Conservation (phyloP, 129 eudicot genomes). For the Tagetes erecta region DNA sequence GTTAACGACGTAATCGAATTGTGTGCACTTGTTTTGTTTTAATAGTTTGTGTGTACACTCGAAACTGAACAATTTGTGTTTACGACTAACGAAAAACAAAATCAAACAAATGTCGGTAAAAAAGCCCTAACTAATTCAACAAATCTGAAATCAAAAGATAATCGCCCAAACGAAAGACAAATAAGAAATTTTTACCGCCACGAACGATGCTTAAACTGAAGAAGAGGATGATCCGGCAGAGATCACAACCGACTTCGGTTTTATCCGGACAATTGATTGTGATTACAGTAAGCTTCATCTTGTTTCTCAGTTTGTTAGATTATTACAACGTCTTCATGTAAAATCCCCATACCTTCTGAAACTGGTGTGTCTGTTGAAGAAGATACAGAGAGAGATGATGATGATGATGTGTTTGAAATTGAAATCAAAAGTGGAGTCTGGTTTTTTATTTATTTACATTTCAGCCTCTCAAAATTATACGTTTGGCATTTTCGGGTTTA, state of each 20-base stretch:
- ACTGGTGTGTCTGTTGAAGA: not conserved
- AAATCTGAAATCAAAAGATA: not conserved
- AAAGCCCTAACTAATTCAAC: not conserved
- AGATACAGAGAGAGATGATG: not conserved
- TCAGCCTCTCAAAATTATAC: no score
- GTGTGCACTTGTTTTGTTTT: not conserved
- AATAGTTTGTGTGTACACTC: not conserved
- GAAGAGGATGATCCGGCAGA: conserved; percentile 85
- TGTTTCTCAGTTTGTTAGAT: conserved; percentile 55
- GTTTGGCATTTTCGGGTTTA: no score
- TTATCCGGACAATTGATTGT: conserved; percentile 94
- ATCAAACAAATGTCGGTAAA: not conserved
- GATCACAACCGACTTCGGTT: conserved; percentile 90
- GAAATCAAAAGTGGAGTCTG: no score
- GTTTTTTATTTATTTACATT: no score
- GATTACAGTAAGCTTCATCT: conserved; percentile 67
- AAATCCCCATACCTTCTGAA: conserved; percentile 54
- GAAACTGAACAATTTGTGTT: not conserved
- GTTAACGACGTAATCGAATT: conserved; percentile 23
- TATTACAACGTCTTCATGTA: conserved; percentile 78
- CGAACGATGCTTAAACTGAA: conserved; percentile 79
- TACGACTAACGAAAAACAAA: not conserved
- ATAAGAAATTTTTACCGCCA: conserved; percentile 45
- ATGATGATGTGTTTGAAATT: conserved; percentile 21
- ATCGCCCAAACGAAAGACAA: not conserved